Base-by-base conservation (phyloP, 805 yeast genomes). In the Saccharomycopsis guyanensis region DNA sequence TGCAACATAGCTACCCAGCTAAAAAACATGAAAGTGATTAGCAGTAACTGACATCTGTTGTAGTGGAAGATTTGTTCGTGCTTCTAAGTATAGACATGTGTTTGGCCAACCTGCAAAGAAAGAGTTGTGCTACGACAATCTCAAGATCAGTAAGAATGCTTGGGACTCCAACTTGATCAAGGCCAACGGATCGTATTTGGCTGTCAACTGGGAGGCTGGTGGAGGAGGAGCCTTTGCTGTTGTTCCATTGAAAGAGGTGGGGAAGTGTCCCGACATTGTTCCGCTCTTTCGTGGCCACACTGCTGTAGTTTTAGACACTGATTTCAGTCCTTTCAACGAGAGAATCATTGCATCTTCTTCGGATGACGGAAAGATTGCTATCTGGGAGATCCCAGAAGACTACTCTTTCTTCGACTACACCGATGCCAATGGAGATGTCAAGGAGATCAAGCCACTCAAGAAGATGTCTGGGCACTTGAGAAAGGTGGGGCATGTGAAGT, bases 221-320 rank as follows among this genome's bases (percentile, higher is more conserved):
- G 97, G 97, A 35, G 97, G 97, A 53, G 99, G 99, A 44, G 94
- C 97, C 0, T 89, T 93, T 69, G 96, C 96, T 1, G 85, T 94
- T 10, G 79, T 93, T 50, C 98, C 98, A 2, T 68, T 86, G 22
- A 61, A 63, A 6, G 96, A 91, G 63, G 81, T 78, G 16, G 97
- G 98, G 7, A 93, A 89, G 61, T 80, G 89, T 5, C 97, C 96
- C 3, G 99, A 93, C 56, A 78, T 82, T 51, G 89, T 88, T 41
- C 93, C 98, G 2, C 72, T 93, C 55, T 93, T 91, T 65, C 78
- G 96, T 58, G 98, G 98, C 13, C 98, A 91, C 63, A 84, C 89
- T 27, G 96, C 95, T 23, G 82, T 94, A 6, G 97, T 93, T 31
- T 73, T 93, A 55, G 99, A 93, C 66, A 91, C 97, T 0, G 95